phyloP scores from a whole-genome alignment of 2,329 filamentous ascomycete species.

The Acrocalymma vagum region DNA sequence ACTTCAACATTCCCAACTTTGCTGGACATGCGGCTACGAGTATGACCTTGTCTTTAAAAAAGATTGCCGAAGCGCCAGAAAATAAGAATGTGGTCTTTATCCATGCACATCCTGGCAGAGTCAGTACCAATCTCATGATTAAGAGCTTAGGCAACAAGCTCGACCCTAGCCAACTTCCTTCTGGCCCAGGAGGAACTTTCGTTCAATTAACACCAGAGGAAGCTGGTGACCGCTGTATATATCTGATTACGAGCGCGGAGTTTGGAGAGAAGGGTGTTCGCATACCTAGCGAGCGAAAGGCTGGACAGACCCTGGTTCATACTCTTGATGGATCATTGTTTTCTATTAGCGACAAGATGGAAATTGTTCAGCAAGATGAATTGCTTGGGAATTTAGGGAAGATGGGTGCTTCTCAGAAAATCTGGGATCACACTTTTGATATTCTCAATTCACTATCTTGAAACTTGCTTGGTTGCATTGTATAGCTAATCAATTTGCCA shows the following conservation, averaged over 20 bases:
- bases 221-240: slow-evolving; percentile 11
- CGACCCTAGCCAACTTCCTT: too few relatives aligned
- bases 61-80: slow-evolving; percentile 35
- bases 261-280: slow-evolving; percentile 9
- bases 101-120: slow-evolving; percentile 47
- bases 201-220: slow-evolving; percentile 6
- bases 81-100: slow-evolving; percentile 46
- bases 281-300: slow-evolving; percentile 1
- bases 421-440: slow-evolving; percentile 5
- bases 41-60: slow-evolving; percentile 43
- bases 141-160: too few relatives aligned
- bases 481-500: too few relatives aligned
- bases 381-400: not conserved
- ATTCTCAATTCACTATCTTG: not conserved
- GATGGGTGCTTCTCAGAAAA: not conserved
- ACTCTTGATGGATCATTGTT: too few relatives aligned
- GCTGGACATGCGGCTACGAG: slow-evolving; percentile 30
- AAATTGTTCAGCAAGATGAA: not conserved
- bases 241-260: slow-evolving; percentile 8
- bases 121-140: too few relatives aligned
- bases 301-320: slow-evolving; percentile 5
- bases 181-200: too few relatives aligned
- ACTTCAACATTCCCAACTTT: slow-evolving; percentile 41
- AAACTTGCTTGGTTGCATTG: too few relatives aligned
- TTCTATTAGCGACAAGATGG: not conserved